Percentiles rank a stretch among this genome's conserved stretches.
Conservation (phyloP, 192 early-diverging fungal genomes). For the Jimgerdemannia lactiflua region DNA sequence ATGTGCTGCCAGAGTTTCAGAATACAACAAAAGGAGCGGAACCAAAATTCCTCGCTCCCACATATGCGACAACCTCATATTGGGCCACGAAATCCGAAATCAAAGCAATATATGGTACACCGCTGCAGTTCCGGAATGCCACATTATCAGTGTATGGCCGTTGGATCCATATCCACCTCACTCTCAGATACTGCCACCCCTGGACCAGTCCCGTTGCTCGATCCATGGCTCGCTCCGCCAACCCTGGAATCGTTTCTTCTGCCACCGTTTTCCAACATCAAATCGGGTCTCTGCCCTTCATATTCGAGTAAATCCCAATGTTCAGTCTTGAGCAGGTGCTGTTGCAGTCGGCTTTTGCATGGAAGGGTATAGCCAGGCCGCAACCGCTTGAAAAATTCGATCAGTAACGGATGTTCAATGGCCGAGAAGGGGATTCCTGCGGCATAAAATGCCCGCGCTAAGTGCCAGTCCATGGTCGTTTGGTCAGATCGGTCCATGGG, state of each 20-base stretch:
- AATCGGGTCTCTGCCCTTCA: not conserved
- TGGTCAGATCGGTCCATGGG: not conserved
- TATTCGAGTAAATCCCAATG: constrained; percentile 16
- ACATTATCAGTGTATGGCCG: too few species aligned
- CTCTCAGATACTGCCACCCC: too few species aligned
- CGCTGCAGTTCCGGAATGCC: too few species aligned
- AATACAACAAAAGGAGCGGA: too few species aligned
- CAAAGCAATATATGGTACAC: too few species aligned
- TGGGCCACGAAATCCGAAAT: too few species aligned
- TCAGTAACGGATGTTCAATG: constrained; percentile 6
- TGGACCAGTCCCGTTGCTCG: too few species aligned
- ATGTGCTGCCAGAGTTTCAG: too few species aligned
- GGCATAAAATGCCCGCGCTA: constrained; percentile 11
- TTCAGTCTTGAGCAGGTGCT: constrained; percentile 12
- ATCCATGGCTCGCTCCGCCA: too few species aligned
- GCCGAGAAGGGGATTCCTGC: constrained; percentile 3
- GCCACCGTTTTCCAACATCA: not conserved
- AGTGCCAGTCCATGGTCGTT: constrained; percentile 2
- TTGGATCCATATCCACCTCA: too few species aligned
- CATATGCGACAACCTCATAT: too few species aligned
- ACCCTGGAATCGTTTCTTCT: not conserved
- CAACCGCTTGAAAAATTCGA: constrained; percentile 8
- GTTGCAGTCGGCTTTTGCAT: not conserved
- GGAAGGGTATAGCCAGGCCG: constrained; percentile 6
- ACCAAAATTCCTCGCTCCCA: too few species aligned